phyloP scores from a whole-genome alignment of 805 yeast genomes.

The Kuraishia piskuri region DNA sequence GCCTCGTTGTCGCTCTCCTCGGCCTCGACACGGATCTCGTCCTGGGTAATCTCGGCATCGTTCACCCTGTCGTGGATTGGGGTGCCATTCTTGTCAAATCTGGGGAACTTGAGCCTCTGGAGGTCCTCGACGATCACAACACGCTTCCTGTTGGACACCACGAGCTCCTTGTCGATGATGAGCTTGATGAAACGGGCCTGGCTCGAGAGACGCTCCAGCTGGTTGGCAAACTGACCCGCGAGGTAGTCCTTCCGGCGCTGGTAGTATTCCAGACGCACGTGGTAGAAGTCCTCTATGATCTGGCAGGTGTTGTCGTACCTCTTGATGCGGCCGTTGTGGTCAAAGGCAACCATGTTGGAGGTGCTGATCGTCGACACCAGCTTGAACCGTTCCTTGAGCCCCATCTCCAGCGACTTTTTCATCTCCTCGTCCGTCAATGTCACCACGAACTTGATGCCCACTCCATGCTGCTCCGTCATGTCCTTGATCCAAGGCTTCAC shows the following conservation, averaged over 20 bases:
- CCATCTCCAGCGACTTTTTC: slow-evolving; percentile 66
- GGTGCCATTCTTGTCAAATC: slow-evolving; percentile 61
- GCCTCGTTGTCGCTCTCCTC: slow-evolving; percentile 30
- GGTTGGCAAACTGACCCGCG: slow-evolving; percentile 60
- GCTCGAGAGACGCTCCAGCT: slow-evolving; percentile 61
- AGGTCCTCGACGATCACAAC: slow-evolving; percentile 55
- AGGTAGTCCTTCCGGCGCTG: slow-evolving; percentile 84
- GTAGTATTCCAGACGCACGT: slow-evolving; percentile 79
- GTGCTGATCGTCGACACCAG: slow-evolving; percentile 59
- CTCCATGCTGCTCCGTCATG: slow-evolving; percentile 88
- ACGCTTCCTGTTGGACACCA: slow-evolving; percentile 69
- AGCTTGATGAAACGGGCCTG: slow-evolving; percentile 90
- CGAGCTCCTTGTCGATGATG: slow-evolving; percentile 70
- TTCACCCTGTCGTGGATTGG: slow-evolving; percentile 41
- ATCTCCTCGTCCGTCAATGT: slow-evolving; percentile 73
- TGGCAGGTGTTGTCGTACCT: slow-evolving; percentile 71
- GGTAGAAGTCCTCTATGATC: slow-evolving; percentile 77
- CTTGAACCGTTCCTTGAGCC: slow-evolving; percentile 80
- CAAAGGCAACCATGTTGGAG: slow-evolving; percentile 93
- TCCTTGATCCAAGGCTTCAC: slow-evolving; percentile 82
- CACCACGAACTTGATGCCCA: slow-evolving; percentile 70
- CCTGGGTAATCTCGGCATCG: slow-evolving; percentile 22
- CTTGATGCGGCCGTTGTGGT: slow-evolving; percentile 78
- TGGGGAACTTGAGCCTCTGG: slow-evolving; percentile 59
- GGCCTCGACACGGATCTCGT: slow-evolving; percentile 30